These are phyloP conservation scores for Cercophora sp. DNA, from an alignment of 495 filamentous ascomycete genomes.

Conservation along the genomic window DNA sequence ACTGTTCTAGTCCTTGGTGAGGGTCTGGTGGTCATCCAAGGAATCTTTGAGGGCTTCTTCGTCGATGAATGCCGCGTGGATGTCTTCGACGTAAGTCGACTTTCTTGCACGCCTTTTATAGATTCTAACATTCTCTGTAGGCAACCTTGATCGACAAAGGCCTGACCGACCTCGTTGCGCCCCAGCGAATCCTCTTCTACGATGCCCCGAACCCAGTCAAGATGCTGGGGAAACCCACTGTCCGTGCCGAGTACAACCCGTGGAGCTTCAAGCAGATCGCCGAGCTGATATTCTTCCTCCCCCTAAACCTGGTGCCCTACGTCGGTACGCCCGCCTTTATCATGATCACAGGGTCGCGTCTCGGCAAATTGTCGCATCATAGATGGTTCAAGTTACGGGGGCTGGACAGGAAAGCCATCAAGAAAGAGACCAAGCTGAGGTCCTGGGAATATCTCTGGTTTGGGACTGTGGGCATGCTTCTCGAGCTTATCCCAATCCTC, in stretches of 20 bases:
- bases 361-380: constrained; percentile 56
- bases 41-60: constrained; percentile 74
- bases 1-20: constrained; percentile 78
- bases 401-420: constrained; percentile 56
- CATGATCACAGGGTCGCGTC: constrained; percentile 58
- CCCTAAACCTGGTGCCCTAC: constrained; percentile 84
- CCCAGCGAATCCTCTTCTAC: constrained; percentile 65
- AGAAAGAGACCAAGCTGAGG: constrained; percentile 61
- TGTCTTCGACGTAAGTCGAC: constrained; percentile 73
- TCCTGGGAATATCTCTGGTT: constrained; percentile 65
- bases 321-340: constrained; percentile 79
- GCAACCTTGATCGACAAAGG: constrained; percentile 49
- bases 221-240: constrained; percentile 70
- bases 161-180: constrained; percentile 56
- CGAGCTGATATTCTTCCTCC: constrained; percentile 73
- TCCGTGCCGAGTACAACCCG: constrained; percentile 60
- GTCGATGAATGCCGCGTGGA: constrained; percentile 83
- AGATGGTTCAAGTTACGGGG: constrained; percentile 81
- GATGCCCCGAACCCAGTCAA: constrained; percentile 58
- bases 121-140: constrained; percentile 18
- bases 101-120: constrained; percentile 22
- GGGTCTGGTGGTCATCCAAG: constrained; percentile 70
- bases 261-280: constrained; percentile 73
- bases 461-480: constrained; percentile 50
- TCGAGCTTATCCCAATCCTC: constrained; percentile 74